Evolutionary conservation across 768 basidiomycete species (phyloP).

Genomic region (Lentinula sp.): DNA sequence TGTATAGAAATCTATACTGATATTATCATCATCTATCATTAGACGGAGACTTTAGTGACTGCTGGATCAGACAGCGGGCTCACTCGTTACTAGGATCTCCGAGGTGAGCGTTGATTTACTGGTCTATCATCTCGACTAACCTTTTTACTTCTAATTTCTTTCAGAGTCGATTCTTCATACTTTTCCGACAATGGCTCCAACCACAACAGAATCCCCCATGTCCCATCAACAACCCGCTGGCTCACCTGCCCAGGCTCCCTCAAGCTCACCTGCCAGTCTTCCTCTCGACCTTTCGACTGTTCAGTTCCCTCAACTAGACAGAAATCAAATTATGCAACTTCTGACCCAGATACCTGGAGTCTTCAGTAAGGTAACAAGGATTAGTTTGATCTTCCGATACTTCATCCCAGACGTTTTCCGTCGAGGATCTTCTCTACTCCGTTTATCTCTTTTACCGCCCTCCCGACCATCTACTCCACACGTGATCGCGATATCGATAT

Average conservation of each 20-base stretch:
- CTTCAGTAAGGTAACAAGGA: conserved; percentile 47
- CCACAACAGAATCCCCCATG: not conserved
- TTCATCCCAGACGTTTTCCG: not conserved
- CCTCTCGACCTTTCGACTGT: not conserved
- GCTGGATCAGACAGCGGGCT: not conserved
- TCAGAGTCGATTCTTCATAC: not conserved
- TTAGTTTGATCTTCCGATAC: conserved; percentile 2
- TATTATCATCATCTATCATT: not conserved
- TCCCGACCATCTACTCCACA: conserved; percentile 3
- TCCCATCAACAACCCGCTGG: not conserved
- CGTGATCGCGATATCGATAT: conserved; percentile 11
- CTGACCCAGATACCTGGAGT: conserved; percentile 50
- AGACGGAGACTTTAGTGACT: not conserved
- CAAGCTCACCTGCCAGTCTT: not conserved
- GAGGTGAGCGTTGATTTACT: not conserved
- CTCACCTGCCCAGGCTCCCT: not conserved
- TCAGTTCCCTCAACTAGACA: conserved; percentile 29
- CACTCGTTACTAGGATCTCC: not conserved
- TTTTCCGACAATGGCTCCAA: not conserved
- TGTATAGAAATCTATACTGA: too few species aligned
- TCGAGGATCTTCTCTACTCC: not conserved
- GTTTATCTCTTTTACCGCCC: conserved; percentile 5
- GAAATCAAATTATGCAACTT: conserved; percentile 53
- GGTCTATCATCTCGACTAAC: not conserved
- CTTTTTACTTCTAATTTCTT: not conserved